Conservation (phyloP, 768 basidiomycete species). For the Daedalea quercina region DNA sequence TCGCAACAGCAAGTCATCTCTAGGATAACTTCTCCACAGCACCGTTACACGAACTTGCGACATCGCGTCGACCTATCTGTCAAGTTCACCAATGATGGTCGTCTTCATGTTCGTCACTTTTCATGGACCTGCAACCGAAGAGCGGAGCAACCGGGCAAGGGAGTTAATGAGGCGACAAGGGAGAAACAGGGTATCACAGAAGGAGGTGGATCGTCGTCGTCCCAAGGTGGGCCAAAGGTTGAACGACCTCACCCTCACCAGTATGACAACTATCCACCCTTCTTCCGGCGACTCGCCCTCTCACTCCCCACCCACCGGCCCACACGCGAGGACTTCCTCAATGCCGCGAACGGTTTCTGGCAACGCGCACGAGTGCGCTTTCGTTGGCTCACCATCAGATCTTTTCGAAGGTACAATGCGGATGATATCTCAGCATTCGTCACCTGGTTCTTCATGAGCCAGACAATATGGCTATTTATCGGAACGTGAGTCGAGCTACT, state of each 20-base stretch:
- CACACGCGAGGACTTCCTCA: conserved; percentile 84
- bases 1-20: conserved; percentile 18
- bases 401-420: conserved; percentile 90
- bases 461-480: conserved; percentile 91
- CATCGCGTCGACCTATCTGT: not conserved
- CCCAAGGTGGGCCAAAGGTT: not conserved
- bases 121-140: not conserved
- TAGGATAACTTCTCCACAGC: not conserved
- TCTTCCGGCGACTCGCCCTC: conserved; percentile 72
- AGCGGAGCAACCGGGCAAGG: not conserved
- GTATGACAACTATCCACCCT: conserved; percentile 69
- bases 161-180: not conserved
- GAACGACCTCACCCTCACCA: conserved; percentile 9
- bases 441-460: conserved; percentile 94
- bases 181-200: not conserved
- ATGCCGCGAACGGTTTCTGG: conserved; percentile 85
- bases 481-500: conserved; percentile 64
- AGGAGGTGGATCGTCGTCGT: not conserved
- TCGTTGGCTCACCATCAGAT: conserved; percentile 95
- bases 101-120: not conserved
- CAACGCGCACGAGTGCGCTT: conserved; percentile 85
- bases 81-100: not conserved
- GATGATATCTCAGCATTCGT: conserved; percentile 97
- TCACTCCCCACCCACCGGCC: conserved; percentile 76
- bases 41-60: not conserved